Conservation (phyloP, 768 basidiomycete genomes). For the Infundibulicybe gibba region DNA sequence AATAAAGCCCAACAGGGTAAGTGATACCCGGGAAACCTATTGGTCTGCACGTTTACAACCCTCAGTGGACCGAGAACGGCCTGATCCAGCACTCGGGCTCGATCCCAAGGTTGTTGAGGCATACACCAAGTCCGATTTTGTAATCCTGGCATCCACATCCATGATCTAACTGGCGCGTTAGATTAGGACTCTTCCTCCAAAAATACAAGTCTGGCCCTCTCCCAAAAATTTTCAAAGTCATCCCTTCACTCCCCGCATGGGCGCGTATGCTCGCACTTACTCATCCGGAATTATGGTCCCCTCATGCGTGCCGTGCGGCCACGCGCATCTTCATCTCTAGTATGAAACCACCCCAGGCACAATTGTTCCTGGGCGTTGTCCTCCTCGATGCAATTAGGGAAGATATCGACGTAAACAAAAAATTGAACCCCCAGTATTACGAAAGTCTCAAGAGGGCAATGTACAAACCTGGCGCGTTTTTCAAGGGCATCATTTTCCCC, state of each 20-base stretch:
- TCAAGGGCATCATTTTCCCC: conserved; percentile 97
- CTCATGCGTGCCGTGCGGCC: conserved; percentile 91
- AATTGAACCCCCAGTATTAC: conserved; percentile 91
- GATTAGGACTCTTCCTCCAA: conserved; percentile 81
- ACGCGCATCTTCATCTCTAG: conserved; percentile 95
- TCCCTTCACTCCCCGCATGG: conserved; percentile 95
- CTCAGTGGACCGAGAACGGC: conserved; percentile 43
- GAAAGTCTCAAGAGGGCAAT: conserved; percentile 88
- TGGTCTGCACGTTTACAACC: background rate
- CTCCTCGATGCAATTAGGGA: conserved; percentile 86
- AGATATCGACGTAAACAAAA: conserved; percentile 83
- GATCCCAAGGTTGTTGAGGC: conserved; percentile 92
- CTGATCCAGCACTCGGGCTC: conserved; percentile 83
- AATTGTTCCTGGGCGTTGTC: conserved; percentile 89
- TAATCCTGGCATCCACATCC: background rate
- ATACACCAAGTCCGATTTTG: conserved; percentile 75
- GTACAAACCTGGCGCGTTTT: conserved; percentile 97
- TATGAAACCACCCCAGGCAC: conserved; percentile 93
- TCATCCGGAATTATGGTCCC: conserved; percentile 89
- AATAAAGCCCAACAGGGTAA: conserved; percentile 60
- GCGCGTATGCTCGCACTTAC: conserved; percentile 93
- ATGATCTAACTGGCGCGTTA: conserved; percentile 24
- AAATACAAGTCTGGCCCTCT: conserved; percentile 92
- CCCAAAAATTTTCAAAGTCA: conserved; percentile 97
- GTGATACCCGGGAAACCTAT: conserved; percentile 4